Evolutionary conservation across 2,329 filamentous ascomycete genomes (phyloP).

Genomic region (Fusarium gaditjirri): DNA sequence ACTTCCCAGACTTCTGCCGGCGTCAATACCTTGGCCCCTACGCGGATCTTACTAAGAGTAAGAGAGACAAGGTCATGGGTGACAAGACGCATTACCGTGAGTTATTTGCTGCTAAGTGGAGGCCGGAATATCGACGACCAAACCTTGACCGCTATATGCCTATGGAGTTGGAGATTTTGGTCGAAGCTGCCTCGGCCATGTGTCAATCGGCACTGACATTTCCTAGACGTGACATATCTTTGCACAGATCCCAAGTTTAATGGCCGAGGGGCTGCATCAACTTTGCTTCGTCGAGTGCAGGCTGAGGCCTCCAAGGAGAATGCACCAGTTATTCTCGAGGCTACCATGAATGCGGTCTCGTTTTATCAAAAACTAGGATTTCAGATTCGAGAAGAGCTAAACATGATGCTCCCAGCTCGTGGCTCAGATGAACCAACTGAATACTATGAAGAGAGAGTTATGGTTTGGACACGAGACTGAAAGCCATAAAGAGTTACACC

Average conservation of each 20-base stretch:
- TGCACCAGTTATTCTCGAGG: conserved; percentile 52
- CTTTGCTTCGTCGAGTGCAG: conserved; percentile 49
- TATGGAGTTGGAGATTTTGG: not conserved
- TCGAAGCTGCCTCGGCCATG: not conserved
- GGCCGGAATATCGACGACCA: not conserved
- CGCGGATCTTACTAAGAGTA: conserved; percentile 45
- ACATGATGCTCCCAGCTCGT: conserved; percentile 50
- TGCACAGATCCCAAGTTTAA: conserved; percentile 51
- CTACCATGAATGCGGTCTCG: conserved; percentile 51
- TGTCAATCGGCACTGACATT: conserved; percentile 18
- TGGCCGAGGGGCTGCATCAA: conserved; percentile 50
- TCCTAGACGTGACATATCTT: conserved; percentile 53
- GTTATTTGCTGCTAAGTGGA: conserved; percentile 35
- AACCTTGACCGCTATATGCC: not conserved
- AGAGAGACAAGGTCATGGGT: conserved; percentile 47
- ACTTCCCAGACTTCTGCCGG: conserved; percentile 46
- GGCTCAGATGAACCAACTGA: conserved; percentile 45
- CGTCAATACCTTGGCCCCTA: conserved; percentile 50
- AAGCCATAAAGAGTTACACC: not conserved
- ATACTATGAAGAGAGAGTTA: conserved; percentile 49
- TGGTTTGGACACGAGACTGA: conserved; percentile 45
- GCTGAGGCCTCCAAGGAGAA: conserved; percentile 47
- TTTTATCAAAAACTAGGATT: conserved; percentile 55
- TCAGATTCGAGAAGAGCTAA: conserved; percentile 44
- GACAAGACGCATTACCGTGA: conserved; percentile 51